These are phyloP conservation scores for Colletotrichum eleusines DNA, from an alignment of 2,329 filamentous ascomycete genomes.

Conservation along the genomic window DNA sequence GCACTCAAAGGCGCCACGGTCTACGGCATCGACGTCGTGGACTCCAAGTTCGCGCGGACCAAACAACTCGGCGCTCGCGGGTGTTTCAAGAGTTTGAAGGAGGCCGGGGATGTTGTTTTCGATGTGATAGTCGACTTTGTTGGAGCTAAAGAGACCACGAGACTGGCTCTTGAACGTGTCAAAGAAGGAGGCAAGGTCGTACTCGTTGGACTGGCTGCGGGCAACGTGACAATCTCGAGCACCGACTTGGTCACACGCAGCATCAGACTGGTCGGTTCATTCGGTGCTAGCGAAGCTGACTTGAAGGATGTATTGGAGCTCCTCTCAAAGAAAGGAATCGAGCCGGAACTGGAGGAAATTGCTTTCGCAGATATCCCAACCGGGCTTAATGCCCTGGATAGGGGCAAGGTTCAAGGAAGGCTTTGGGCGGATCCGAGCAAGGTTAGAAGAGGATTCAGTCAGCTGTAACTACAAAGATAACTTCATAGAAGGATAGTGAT, in stretches of 20 bases:
- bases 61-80: constrained; percentile 2
- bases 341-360: constrained; percentile 17
- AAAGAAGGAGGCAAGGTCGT: constrained; percentile 30
- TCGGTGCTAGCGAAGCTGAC: constrained; percentile 21
- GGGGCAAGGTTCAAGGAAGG: neutral
- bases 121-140: constrained; percentile 27
- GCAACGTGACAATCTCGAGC: neutral
- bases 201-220: constrained; percentile 7
- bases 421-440: constrained; percentile 12
- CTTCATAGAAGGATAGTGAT: no score
- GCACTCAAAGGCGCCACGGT: constrained; percentile 22
- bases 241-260: neutral
- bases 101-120: neutral
- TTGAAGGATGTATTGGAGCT: constrained; percentile 25
- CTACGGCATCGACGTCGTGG: constrained; percentile 24
- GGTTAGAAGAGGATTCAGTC: neutral
- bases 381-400: neutral
- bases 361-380: constrained; percentile 21
- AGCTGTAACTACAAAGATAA: neutral
- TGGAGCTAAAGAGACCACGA: neutral
- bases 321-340: neutral
- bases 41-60: constrained; percentile 19
- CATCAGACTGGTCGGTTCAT: constrained; percentile 16
- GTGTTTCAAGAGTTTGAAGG: constrained; percentile 7
- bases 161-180: constrained; percentile 5